Percentiles rank a stretch among this genome's conserved stretches.
These are phyloP conservation scores for Solanum acaule DNA, from an alignment of 257 asterid genomes.

Conservation along the genomic window DNA sequence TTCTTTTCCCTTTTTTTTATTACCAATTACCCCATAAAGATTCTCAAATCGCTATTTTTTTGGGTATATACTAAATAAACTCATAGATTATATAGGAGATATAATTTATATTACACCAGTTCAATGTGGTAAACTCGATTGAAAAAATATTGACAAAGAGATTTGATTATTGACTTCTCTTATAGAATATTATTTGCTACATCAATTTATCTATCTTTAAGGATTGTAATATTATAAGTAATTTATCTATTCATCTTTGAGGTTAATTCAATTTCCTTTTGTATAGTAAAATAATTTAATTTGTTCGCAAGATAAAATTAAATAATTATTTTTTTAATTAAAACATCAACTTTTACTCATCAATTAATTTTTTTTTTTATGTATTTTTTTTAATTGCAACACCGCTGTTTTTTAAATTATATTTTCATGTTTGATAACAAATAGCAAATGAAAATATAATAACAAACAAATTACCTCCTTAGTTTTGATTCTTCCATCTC, in stretches of 20 bases:
- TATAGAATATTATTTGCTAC: background rate
- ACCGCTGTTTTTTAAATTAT: no score
- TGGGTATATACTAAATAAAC: background rate
- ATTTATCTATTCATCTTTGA: background rate
- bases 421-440: no score
- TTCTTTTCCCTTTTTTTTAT: background rate
- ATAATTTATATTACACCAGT: background rate
- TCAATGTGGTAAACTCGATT: no score
- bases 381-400: no score
- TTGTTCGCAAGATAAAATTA: no score
- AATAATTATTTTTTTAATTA: no score
- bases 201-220: background rate
- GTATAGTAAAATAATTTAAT: no score
- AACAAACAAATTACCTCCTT: no score
- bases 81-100: background rate
- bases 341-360: no score
- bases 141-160: background rate
- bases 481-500: no score
- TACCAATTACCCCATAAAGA: background rate
- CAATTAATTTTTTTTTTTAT: no score
- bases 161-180: background rate
- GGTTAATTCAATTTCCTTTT: background rate
- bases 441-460: no score
- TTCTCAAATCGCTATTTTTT: background rate
- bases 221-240: background rate